Evolutionary conservation across 140 eudicot genomes (phyloP), one percentile per base, ranked within the genome.

Genomic region (Bidens hawaiensis): DNA sequence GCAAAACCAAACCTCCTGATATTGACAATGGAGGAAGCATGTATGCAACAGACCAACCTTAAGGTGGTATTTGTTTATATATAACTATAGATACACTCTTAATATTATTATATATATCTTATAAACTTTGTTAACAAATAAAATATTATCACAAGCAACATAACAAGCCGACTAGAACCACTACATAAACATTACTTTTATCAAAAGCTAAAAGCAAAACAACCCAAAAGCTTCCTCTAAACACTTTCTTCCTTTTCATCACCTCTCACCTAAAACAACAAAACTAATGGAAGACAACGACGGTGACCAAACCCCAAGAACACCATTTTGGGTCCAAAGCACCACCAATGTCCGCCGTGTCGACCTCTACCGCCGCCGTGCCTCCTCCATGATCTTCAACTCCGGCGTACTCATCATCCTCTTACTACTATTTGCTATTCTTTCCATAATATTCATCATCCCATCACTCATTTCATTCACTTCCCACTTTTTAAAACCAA

Each of bases 241-340:
- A 31, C 42, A 41, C 42, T 55, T 53, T 53, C 60, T 15, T 8
- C 23, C 19, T 27, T 55, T 7, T 27, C 4, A 4, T 19, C 6
- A 1, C 18, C 19, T 33, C 50, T 3, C 49, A 12, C 65, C 62
- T 42, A 42, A 31, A n/a, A n/a, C 18, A 14, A 51, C 2, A 6
- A 10, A 15, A 64, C n/a, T n/a, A n/a, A n/a, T n/a, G 41, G 13
- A 61, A 33, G 90, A 80, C 2, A 89, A 74, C 51, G 90, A 81
- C 11, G 87, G 79, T 22, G 88, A 80, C 33, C 80, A 76, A 8
- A 61, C 73, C 26, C 79, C 89, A 27, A 71, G 61, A 53, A 49
- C 77, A 9, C 95, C 96, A 27, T 88, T 91, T 41, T 91, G 99
- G 99, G 22, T 78, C 22, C 89, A 74, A 68, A 82, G 71, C 82